Evolutionary conservation across 768 basidiomycete genomes (phyloP).

Genomic region (Mrakia hoshinonis): DNA sequence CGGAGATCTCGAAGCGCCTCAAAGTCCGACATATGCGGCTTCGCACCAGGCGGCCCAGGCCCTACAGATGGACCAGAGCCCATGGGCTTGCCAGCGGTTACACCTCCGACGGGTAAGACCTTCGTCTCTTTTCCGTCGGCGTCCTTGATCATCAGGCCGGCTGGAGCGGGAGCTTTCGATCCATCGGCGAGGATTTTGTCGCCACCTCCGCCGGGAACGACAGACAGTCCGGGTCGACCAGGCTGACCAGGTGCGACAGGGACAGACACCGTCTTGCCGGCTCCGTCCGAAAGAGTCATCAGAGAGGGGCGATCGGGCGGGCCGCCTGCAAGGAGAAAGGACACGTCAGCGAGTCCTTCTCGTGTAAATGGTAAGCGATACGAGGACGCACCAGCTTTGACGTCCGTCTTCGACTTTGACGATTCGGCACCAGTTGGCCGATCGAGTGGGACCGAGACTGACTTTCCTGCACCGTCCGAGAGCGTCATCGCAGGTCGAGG

Average conservation of each 20-base stretch:
- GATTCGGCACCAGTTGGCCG: not conserved
- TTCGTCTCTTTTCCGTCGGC: not conserved
- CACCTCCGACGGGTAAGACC: not conserved
- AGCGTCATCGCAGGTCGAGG: not conserved
- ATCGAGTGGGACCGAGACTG: not conserved
- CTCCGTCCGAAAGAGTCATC: not conserved
- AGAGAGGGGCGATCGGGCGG: not conserved
- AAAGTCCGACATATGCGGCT: not conserved
- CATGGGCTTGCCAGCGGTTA: not conserved
- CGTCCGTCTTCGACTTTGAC: not conserved
- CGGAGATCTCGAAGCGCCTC: conserved; percentile 7
- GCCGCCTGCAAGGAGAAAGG: not conserved
- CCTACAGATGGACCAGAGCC: not conserved
- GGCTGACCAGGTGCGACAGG: not conserved
- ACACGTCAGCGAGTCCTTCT: not conserved
- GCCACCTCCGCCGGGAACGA: not conserved
- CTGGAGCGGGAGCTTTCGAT: not conserved
- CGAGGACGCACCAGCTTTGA: not conserved
- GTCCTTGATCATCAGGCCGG: not conserved
- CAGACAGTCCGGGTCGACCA: not conserved
- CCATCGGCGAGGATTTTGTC: not conserved
- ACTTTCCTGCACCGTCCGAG: not conserved
- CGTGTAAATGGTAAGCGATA: no score
- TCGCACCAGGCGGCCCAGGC: not conserved
- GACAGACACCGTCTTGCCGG: not conserved